A percentile compares a stretch with the other conserved stretches of the same genome.
These are phyloP conservation scores for Saccharomyces mikatae DNA, from an alignment of 805 yeast genomes.

Conservation along the genomic window DNA sequence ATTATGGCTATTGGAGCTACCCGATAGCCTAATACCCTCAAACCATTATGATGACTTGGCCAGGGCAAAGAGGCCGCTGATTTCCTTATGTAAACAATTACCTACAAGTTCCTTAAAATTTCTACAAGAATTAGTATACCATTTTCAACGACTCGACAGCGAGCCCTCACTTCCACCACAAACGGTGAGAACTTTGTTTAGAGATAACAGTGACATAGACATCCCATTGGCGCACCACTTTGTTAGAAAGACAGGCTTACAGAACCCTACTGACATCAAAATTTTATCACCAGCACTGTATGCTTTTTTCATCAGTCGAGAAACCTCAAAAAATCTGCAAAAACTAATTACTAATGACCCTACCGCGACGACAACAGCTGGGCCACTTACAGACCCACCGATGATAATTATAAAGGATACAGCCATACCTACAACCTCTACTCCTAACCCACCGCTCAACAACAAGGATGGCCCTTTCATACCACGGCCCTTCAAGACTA, in stretches of 20 bases:
- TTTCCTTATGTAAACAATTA: constrained; percentile 2
- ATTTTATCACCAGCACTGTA: constrained; percentile 1
- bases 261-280: background rate
- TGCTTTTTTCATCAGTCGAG: background rate
- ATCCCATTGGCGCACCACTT: background rate
- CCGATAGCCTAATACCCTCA: constrained; percentile 39
- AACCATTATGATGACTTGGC: constrained; percentile 2
- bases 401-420: constrained; percentile 1
- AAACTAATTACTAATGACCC: too few relatives aligned
- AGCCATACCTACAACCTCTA: background rate
- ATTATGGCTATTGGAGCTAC: constrained; percentile 50
- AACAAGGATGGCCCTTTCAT: constrained; percentile 9
- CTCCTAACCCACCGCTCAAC: background rate
- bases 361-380: background rate
- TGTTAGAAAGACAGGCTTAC: background rate
- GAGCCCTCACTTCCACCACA: background rate
- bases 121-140: constrained; percentile 2
- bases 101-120: constrained; percentile 6
- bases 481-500: constrained; percentile 21
- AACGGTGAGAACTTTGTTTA: background rate
- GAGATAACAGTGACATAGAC: background rate
- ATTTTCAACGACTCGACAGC: background rate
- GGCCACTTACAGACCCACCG: background rate
- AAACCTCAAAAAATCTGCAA: background rate
- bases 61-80: background rate